phyloP scores from a whole-genome alignment of 352 stramenopile genomes.

The Globisporangium barbulae region DNA sequence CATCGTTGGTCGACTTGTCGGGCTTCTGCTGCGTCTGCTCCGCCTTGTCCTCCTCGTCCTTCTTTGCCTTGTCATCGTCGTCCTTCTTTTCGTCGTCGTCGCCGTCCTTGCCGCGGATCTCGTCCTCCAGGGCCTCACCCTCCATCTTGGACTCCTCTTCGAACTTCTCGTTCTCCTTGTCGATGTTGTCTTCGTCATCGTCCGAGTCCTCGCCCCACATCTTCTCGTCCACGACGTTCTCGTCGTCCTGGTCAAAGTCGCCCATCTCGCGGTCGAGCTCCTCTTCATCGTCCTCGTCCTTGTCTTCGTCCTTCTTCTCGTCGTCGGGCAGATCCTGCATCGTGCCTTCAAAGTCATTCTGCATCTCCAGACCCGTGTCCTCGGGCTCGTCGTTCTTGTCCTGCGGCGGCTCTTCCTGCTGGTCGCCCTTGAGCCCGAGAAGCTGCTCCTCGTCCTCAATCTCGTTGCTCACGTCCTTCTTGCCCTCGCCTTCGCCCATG shows the following conservation, averaged over 20 bases:
- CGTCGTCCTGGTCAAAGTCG: slow-evolving; percentile 93
- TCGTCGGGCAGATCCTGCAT: slow-evolving; percentile 96
- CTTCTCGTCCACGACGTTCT: slow-evolving; percentile 99
- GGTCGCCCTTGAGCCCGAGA: slow-evolving; percentile 95
- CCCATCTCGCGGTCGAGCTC: slow-evolving; percentile 99
- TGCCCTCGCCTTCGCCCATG: slow-evolving; percentile 99
- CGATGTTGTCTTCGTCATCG: slow-evolving; percentile 91
- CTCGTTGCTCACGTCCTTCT: slow-evolving; percentile 99
- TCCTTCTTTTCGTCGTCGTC: slow-evolving; percentile 83
- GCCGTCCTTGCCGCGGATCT: slow-evolving; percentile 88
- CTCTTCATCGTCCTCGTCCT: slow-evolving; percentile 87
- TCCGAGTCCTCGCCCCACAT: slow-evolving; percentile 96
- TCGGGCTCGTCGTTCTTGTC: slow-evolving; percentile 88
- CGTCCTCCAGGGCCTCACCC: slow-evolving; percentile 78
- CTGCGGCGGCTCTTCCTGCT: slow-evolving; percentile 82
- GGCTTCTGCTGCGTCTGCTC: slow-evolving; percentile 33
- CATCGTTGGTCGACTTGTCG: slow-evolving; percentile 46
- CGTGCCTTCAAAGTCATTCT: slow-evolving; percentile 99
- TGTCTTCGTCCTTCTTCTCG: slow-evolving; percentile 87
- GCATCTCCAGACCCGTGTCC: slow-evolving; percentile 99
- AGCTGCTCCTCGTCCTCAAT: slow-evolving; percentile 99
- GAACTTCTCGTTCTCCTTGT: slow-evolving; percentile 96
- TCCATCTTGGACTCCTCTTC: slow-evolving; percentile 85
- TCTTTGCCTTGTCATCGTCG: slow-evolving; percentile 55
- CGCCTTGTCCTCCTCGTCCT: slow-evolving; percentile 38